Evolutionary conservation across 192 early-diverging fungal genomes (phyloP).

Genomic region (Gorgonomyces haynaldii): DNA sequence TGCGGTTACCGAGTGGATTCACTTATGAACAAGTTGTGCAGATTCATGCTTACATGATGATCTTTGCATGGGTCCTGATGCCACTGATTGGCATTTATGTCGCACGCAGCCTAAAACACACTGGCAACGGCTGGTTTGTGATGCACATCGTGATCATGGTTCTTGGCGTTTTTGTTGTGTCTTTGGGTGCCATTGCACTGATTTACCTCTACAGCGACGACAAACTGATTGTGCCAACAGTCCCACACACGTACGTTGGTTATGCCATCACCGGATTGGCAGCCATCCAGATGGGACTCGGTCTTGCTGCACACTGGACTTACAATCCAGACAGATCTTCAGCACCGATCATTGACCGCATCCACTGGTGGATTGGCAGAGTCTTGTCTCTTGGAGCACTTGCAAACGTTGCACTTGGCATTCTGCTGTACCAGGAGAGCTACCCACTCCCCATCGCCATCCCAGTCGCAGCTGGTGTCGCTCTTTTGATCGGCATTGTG

Average conservation of each 20-base stretch:
- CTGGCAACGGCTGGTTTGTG: slow-evolving; percentile 26
- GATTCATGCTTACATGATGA: slow-evolving; percentile 14
- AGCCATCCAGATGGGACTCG: slow-evolving; percentile 18
- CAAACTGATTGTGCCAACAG: background rate
- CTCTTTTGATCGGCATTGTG: background rate
- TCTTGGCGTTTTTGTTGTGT: slow-evolving; percentile 2
- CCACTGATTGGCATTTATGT: slow-evolving; percentile 20
- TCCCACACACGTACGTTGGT: slow-evolving; percentile 6
- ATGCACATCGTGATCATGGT: slow-evolving; percentile 22
- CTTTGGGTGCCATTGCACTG: slow-evolving; percentile 11
- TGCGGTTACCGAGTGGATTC: background rate
- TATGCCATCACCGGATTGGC: background rate
- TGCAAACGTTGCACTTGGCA: background rate
- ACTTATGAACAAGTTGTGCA: background rate
- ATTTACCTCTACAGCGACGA: slow-evolving; percentile 12
- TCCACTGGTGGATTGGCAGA: slow-evolving; percentile 28
- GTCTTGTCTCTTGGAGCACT: background rate
- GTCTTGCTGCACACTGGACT: slow-evolving; percentile 14
- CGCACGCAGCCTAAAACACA: slow-evolving; percentile 25
- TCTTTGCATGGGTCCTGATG: slow-evolving; percentile 18
- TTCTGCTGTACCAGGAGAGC: background rate
- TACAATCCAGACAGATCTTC: slow-evolving; percentile 7
- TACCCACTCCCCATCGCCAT: background rate
- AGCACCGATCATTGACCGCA: slow-evolving; percentile 17
- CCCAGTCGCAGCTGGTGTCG: background rate